These are phyloP conservation scores for Nicotiana knightiana DNA, from an alignment of 257 asterid genomes.

Conservation along the genomic window DNA sequence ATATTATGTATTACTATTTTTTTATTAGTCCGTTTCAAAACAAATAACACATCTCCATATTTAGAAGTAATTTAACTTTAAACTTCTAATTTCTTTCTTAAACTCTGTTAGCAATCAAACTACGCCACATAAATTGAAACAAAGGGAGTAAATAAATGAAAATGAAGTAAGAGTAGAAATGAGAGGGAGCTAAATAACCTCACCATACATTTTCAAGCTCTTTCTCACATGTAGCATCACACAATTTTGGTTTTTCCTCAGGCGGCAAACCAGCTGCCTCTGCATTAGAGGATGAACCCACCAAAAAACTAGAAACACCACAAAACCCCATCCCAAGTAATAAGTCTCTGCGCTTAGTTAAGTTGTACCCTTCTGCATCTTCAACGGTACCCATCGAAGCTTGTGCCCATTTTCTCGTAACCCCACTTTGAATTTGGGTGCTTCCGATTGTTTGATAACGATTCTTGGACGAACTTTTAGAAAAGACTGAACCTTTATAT, in stretches of 20 bases:
- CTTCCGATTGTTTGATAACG: slow-evolving; percentile 25
- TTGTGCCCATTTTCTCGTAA: not conserved
- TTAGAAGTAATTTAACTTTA: not conserved
- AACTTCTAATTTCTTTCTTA: not conserved
- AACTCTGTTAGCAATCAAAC: not conserved
- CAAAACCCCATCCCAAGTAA: slow-evolving; percentile 25
- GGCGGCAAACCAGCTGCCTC: slow-evolving; percentile 93
- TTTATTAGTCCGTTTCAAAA: not conserved
- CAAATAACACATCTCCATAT: not conserved
- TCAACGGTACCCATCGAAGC: slow-evolving; percentile 12
- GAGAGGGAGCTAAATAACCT: slow-evolving; percentile 45
- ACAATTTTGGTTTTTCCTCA: slow-evolving; percentile 79
- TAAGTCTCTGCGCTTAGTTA: slow-evolving; percentile 41
- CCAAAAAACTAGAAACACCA: slow-evolving; percentile 29
- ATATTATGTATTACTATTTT: not conserved
- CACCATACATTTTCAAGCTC: slow-evolving; percentile 95
- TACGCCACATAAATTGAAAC: not conserved
- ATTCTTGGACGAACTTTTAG: slow-evolving; percentile 17
- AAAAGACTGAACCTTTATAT: slow-evolving; percentile 34
- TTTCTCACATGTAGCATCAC: slow-evolving; percentile 76
- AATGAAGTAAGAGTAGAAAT: not conserved
- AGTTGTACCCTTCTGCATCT: slow-evolving; percentile 13
- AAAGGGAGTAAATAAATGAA: not conserved
- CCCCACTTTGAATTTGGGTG: slow-evolving; percentile 7
- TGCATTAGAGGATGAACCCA: slow-evolving; percentile 28